These are phyloP conservation scores for Phylloporus sp. DNA, from an alignment of 768 basidiomycete species.

Conservation along the genomic window DNA sequence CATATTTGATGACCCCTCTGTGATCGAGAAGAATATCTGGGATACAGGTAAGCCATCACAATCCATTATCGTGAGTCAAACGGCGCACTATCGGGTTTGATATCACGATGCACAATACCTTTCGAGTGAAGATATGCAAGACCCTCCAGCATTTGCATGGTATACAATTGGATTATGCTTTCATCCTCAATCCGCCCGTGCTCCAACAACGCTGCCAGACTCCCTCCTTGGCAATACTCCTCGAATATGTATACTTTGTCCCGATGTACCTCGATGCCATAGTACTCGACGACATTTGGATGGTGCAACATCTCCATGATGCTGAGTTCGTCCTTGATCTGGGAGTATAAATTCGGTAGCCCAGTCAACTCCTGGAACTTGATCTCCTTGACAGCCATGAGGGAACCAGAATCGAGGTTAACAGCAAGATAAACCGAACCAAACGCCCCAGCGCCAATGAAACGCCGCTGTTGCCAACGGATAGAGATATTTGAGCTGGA, in stretches of 20 bases:
- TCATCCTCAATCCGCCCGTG: conserved; percentile 97
- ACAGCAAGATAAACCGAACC: conserved; percentile 99
- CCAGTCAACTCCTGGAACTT: conserved; percentile 93
- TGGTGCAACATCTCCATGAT: conserved; percentile 99
- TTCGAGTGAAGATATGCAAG: conserved; percentile 90
- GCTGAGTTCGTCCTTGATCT: conserved; percentile 92
- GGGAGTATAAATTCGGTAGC: conserved; percentile 80
- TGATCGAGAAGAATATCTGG: conserved; percentile 93
- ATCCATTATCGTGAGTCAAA: background rate
- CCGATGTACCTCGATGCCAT: conserved; percentile 97
- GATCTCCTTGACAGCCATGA: conserved; percentile 99
- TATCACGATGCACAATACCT: conserved; percentile 91
- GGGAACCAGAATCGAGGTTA: conserved; percentile 90
- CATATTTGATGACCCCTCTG: conserved; percentile 89
- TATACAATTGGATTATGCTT: conserved; percentile 91
- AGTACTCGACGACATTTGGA: conserved; percentile 97
- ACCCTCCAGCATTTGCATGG: conserved; percentile 95
- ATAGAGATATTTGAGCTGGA: conserved; percentile 95
- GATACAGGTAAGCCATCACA: conserved; percentile 11
- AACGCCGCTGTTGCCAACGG: conserved; percentile 96
- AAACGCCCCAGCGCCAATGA: conserved; percentile 98
- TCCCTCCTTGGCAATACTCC: conserved; percentile 96
- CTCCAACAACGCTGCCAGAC: conserved; percentile 81
- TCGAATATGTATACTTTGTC: conserved; percentile 99
- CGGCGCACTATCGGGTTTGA: conserved; percentile 95